Conservation (phyloP, 768 basidiomycete species). For the Xerocomellus chrysenteron region DNA sequence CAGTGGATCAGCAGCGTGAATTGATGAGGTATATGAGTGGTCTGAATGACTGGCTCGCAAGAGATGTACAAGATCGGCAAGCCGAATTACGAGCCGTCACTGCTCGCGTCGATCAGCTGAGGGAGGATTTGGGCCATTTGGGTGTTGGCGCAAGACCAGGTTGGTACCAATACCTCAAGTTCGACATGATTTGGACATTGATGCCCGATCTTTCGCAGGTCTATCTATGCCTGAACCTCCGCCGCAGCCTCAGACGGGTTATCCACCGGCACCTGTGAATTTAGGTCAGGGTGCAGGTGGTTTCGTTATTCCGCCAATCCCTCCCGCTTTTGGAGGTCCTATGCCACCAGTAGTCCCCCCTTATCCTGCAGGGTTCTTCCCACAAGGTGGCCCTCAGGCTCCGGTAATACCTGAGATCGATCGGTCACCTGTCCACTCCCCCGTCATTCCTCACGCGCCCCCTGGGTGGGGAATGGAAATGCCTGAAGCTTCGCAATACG, state of each 20-base stretch:
- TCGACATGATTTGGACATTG: background rate
- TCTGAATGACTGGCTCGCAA: slow-evolving; percentile 76
- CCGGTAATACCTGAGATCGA: slow-evolving; percentile 25
- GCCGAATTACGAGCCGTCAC: slow-evolving; percentile 66
- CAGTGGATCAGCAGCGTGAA: slow-evolving; percentile 76
- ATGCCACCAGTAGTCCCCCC: slow-evolving; percentile 18
- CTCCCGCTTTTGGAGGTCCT: slow-evolving; percentile 12
- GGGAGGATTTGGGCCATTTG: slow-evolving; percentile 45
- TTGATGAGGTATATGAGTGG: slow-evolving; percentile 76
- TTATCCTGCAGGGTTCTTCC: slow-evolving; percentile 26
- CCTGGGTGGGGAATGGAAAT: slow-evolving; percentile 13
- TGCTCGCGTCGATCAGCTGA: slow-evolving; percentile 54
- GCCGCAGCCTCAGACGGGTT: slow-evolving; percentile 13
- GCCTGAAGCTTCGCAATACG: slow-evolving; percentile 23
- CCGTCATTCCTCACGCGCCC: slow-evolving; percentile 28
- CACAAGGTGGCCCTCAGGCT: slow-evolving; percentile 8
- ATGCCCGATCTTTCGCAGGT: slow-evolving; percentile 9
- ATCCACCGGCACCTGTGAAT: background rate
- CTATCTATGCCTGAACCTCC: slow-evolving; percentile 28
- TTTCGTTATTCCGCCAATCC: slow-evolving; percentile 26
- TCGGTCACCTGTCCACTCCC: slow-evolving; percentile 9
- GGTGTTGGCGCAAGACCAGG: slow-evolving; percentile 42
- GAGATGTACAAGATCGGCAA: slow-evolving; percentile 78
- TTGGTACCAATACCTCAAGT: slow-evolving; percentile 18
- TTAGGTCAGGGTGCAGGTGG: slow-evolving; percentile 9